phyloP scores from a whole-genome alignment of 768 basidiomycete genomes.

The Kwoniella botswanensis region DNA sequence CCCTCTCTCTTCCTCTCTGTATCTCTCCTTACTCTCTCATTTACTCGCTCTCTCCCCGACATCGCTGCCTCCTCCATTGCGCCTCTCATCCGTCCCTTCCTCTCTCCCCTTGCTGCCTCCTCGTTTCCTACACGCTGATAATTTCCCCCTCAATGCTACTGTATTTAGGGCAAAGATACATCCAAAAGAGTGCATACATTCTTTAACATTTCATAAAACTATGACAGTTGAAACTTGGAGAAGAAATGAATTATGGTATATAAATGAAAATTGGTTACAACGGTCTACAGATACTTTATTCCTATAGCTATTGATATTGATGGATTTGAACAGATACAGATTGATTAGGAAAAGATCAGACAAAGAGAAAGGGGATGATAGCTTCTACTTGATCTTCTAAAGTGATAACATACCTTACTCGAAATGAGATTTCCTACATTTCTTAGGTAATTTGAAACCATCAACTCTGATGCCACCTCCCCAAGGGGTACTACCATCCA shows the following conservation, averaged over 20 bases:
- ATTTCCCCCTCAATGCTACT: no score
- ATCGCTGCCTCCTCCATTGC: no score
- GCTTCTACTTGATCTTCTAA: not conserved
- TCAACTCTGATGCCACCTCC: constrained; percentile 82
- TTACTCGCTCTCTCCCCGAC: no score
- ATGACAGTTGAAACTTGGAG: constrained; percentile 1
- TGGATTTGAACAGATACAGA: not conserved
- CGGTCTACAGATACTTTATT: not conserved
- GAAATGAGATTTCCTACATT: constrained; percentile 16
- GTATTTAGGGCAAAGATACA: no score
- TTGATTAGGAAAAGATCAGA: not conserved
- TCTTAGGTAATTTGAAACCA: constrained; percentile 61
- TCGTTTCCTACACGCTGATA: no score
- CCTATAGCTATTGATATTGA: not conserved
- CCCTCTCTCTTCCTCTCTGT: no score
- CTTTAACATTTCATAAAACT: not conserved
- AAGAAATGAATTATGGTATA: no score
- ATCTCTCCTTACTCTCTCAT: no score
- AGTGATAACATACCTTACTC: not conserved
- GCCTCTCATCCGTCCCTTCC: no score
- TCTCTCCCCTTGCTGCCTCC: no score
- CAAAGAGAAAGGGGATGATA: not conserved
- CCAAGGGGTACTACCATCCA: constrained; percentile 84
- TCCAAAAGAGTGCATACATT: no score
- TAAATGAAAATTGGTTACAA: not conserved